phyloP scores from a whole-genome alignment of 768 basidiomycete genomes.

The Pleurotus djamor region DNA sequence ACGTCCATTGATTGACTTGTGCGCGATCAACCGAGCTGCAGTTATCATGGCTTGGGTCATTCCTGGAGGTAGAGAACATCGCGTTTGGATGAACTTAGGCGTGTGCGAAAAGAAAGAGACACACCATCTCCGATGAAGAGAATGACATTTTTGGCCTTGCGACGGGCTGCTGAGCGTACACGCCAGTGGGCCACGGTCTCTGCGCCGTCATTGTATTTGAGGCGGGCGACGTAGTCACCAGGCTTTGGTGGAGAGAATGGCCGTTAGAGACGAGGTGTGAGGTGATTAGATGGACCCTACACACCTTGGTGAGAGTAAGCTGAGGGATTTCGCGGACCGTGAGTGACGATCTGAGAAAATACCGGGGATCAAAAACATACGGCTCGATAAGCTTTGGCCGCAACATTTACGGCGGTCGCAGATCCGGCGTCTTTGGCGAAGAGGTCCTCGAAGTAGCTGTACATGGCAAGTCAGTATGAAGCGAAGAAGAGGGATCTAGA shows the following conservation, averaged over 20 bases:
- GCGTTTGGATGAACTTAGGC: not conserved
- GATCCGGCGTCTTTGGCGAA: conserved; percentile 10
- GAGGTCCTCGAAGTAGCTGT: conserved; percentile 12
- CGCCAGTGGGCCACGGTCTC: conserved; percentile 37
- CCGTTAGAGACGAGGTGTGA: not conserved
- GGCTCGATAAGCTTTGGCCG: conserved; percentile 12
- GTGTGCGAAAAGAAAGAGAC: conserved; percentile 4
- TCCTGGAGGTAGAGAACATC: conserved; percentile 19
- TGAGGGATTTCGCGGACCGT: conserved; percentile 5
- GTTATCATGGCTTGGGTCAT: conserved; percentile 50
- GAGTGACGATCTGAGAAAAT: too few relatives aligned
- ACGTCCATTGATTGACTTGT: conserved; percentile 44
- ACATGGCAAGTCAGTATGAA: not conserved
- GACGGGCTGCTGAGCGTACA: conserved; percentile 30
- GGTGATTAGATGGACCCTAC: not conserved
- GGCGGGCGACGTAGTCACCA: conserved; percentile 35
- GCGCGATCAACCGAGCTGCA: conserved; percentile 40
- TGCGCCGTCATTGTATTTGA: conserved; percentile 29
- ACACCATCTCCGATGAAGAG: conserved; percentile 46
- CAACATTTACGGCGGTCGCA: conserved; percentile 10
- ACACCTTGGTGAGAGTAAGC: conserved; percentile 26
- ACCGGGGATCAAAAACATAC: conserved; percentile 3
- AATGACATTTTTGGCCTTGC: conserved; percentile 39
- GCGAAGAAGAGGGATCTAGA: not conserved
- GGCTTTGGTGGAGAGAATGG: conserved; percentile 19